Percentiles rank a stretch among this genome's conserved stretches.
Conservation (phyloP, 495 filamentous ascomycete genomes). For the Penicillium goetzii region DNA sequence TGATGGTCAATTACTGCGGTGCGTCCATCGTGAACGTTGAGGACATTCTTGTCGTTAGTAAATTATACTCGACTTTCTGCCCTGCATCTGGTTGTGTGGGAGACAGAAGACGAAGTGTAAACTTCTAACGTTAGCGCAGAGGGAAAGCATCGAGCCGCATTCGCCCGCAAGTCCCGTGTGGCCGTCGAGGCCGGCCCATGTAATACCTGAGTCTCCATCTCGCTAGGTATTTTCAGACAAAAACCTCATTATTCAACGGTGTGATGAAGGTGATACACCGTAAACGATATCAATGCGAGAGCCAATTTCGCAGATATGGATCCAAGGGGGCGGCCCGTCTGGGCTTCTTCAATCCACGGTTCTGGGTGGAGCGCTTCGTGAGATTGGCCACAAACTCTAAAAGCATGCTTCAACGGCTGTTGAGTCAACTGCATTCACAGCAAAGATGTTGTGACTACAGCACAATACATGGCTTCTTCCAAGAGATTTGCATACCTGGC, state of each 20-base stretch:
- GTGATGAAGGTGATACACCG: not conserved
- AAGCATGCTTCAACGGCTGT: conserved; percentile 7
- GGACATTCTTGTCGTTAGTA: not conserved
- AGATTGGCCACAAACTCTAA: conserved; percentile 4
- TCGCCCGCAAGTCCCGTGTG: conserved; percentile 1
- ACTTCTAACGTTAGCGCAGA: not conserved
- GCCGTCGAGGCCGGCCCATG: not conserved
- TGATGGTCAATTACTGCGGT: not conserved
- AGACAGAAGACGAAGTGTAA: not conserved
- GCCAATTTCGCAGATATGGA: conserved; percentile 1
- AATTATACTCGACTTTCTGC: not conserved
- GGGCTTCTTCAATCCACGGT: conserved; percentile 1
- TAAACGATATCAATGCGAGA: conserved; percentile 6
- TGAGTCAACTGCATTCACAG: not conserved
- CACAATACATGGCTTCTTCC: conserved; percentile 1
- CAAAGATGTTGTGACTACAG: conserved; percentile 3
- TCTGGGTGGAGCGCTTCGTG: conserved; percentile 1
- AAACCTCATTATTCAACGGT: conserved; percentile 1
- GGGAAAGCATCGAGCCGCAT: not conserved
- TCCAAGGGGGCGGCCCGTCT: conserved; percentile 7
- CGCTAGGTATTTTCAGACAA: not conserved
- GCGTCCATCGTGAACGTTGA: conserved; percentile 6
- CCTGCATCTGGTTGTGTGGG: conserved; percentile 3
- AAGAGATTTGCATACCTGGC: conserved; percentile 5
- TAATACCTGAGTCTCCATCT: not conserved